phyloP scores from a whole-genome alignment of 768 basidiomycete genomes.

The Tylopilus sp. region DNA sequence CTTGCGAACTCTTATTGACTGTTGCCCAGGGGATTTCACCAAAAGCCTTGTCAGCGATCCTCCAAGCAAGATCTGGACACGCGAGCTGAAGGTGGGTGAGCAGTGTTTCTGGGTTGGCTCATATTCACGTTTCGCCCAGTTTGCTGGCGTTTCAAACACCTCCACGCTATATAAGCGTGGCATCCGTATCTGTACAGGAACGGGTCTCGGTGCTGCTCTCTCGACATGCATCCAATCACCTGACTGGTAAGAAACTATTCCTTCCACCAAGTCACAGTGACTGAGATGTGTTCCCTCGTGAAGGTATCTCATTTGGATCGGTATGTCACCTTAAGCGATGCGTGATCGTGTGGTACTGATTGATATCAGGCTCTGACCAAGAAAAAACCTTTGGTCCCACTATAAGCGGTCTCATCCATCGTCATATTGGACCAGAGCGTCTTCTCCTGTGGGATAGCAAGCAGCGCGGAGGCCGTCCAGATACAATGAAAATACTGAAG shows the following conservation, averaged over 20 bases:
- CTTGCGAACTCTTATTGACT: neutral
- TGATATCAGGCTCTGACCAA: conserved; percentile 64
- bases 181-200: conserved; percentile 79
- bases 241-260: conserved; percentile 48
- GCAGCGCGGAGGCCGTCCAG: conserved; percentile 67
- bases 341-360: conserved; percentile 5
- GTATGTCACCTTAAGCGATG: conserved; percentile 30
- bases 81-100: conserved; percentile 63
- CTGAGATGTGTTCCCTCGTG: conserved; percentile 1
- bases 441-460: conserved; percentile 78
- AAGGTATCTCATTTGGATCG: conserved; percentile 81
- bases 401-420: conserved; percentile 67
- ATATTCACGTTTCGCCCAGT: conserved; percentile 36
- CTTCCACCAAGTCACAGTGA: neutral
- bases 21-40: conserved; percentile 64
- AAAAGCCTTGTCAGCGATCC: conserved; percentile 65
- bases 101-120: neutral
- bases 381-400: conserved; percentile 84
- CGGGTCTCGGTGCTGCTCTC: conserved; percentile 76
- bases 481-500: conserved; percentile 71
- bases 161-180: conserved; percentile 77
- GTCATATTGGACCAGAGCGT: conserved; percentile 70
- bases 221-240: conserved; percentile 77
- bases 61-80: conserved; percentile 72
- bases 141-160: conserved; percentile 78